Conservation (phyloP, 805 yeast species). For the Blastobotrys attinorum region DNA sequence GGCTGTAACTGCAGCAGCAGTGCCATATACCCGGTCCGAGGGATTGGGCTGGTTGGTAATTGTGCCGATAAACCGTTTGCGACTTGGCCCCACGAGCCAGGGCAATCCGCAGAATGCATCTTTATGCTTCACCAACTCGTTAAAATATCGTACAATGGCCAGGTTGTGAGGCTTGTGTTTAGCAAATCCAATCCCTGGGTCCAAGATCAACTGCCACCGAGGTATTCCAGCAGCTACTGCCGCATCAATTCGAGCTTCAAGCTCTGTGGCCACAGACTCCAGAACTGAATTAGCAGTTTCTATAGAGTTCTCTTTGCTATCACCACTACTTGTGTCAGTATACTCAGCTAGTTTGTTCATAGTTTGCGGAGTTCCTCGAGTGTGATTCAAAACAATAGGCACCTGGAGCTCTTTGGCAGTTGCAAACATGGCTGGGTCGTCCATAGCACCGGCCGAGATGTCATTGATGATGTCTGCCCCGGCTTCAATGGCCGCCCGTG, state of each 20-base stretch:
- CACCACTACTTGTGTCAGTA: constrained; percentile 22
- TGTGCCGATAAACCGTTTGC: constrained; percentile 79
- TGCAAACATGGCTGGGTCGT: constrained; percentile 60
- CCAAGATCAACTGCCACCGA: constrained; percentile 87
- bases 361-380: constrained; percentile 70
- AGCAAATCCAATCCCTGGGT: constrained; percentile 98
- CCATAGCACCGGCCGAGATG: constrained; percentile 72
- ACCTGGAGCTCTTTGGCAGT: constrained; percentile 59
- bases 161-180: constrained; percentile 67
- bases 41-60: constrained; percentile 54
- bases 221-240: constrained; percentile 60
- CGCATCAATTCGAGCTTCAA: constrained; percentile 43
- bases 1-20: constrained; percentile 67
- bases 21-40: constrained; percentile 60
- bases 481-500: constrained; percentile 52
- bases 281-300: too few species aligned
- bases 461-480: constrained; percentile 95
- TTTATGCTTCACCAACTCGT: constrained; percentile 10
- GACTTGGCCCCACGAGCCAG: constrained; percentile 75
- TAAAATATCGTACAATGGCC: constrained; percentile 41
- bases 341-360: constrained; percentile 61
- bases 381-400: constrained; percentile 76
- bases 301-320: constrained; percentile 13
- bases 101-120: constrained; percentile 42
- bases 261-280: constrained; percentile 57